Evolutionary conservation across 208 protist species (phyloP).

Genomic region (Trypanosomatidae sp.): DNA sequence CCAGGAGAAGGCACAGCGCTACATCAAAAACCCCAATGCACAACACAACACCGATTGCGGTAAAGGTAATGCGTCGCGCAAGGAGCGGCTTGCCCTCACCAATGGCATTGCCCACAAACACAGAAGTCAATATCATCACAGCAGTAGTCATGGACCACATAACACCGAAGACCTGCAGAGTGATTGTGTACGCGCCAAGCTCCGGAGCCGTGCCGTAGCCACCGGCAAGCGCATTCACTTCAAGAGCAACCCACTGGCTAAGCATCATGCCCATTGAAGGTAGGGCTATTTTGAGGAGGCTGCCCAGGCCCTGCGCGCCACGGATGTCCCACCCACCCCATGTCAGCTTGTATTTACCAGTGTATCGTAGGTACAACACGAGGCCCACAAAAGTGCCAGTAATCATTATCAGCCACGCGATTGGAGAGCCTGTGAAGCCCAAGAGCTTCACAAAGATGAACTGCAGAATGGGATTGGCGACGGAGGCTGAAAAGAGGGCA

Average conservation of each 20-base stretch:
- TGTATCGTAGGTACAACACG: constrained; percentile 46
- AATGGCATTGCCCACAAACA: constrained; percentile 84
- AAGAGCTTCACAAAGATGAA: constrained; percentile 61
- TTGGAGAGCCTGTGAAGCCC: constrained; percentile 71
- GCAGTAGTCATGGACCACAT: constrained; percentile 76
- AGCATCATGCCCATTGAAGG: constrained; percentile 88
- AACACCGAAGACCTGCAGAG: constrained; percentile 70
- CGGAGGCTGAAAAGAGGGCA: constrained; percentile 46
- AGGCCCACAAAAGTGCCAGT: constrained; percentile 42
- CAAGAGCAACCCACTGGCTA: constrained; percentile 83
- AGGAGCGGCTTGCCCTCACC: constrained; percentile 69
- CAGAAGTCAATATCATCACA: constrained; percentile 67
- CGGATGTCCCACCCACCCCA: constrained; percentile 75
- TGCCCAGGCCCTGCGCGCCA: constrained; percentile 45
- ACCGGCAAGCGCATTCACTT: constrained; percentile 67
- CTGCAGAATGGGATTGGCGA: constrained; percentile 73
- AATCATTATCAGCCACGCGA: constrained; percentile 82
- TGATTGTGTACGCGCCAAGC: constrained; percentile 81
- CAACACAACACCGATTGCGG: constrained; percentile 53
- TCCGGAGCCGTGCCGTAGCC: constrained; percentile 62
- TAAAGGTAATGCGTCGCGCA: constrained; percentile 61
- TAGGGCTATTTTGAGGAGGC: constrained; percentile 62
- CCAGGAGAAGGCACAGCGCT: constrained; percentile 41
- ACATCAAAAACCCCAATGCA: constrained; percentile 47
- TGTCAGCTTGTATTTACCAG: constrained; percentile 59